These are phyloP conservation scores for Nemania diffusa DNA, from an alignment of 2,329 filamentous ascomycete species.

Conservation along the genomic window DNA sequence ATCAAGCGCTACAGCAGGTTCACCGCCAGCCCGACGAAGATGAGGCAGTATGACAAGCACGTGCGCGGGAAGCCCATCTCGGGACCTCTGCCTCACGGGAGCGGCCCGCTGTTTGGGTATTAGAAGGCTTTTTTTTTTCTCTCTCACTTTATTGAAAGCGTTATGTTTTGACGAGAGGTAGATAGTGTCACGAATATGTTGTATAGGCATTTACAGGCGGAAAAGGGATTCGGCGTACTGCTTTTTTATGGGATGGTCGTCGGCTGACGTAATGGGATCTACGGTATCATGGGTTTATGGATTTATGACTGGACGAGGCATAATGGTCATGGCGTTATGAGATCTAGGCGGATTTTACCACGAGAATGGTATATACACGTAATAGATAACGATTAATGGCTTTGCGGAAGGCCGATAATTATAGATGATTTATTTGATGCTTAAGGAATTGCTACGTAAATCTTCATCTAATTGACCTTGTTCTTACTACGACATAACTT, in stretches of 20 bases:
- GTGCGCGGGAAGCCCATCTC: constrained; percentile 43
- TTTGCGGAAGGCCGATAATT: constrained; percentile 5
- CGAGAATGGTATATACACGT: constrained; percentile 9
- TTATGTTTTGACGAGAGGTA: background rate
- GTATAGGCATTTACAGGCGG: constrained; percentile 1
- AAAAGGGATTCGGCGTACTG: constrained; percentile 4
- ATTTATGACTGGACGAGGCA: constrained; percentile 30
- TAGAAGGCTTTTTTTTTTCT: constrained; percentile 9
- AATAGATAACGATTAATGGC: constrained; percentile 10
- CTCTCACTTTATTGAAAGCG: background rate
- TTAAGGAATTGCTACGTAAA: background rate
- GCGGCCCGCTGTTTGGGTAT: constrained; percentile 39
- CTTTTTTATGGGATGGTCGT: constrained; percentile 6
- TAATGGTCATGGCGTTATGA: constrained; percentile 36
- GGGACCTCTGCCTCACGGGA: constrained; percentile 37
- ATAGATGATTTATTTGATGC: background rate
- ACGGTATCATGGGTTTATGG: constrained; percentile 33
- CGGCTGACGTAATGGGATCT: constrained; percentile 18
- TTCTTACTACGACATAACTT: background rate
- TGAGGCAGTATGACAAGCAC: constrained; percentile 40
- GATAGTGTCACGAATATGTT: background rate
- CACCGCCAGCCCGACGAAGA: constrained; percentile 43
- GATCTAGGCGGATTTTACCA: constrained; percentile 17
- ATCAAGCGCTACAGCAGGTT: constrained; percentile 47
- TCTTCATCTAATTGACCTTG: background rate